These are phyloP conservation scores for Ephemerocybe angulata DNA, from an alignment of 768 basidiomycete genomes.

Conservation along the genomic window DNA sequence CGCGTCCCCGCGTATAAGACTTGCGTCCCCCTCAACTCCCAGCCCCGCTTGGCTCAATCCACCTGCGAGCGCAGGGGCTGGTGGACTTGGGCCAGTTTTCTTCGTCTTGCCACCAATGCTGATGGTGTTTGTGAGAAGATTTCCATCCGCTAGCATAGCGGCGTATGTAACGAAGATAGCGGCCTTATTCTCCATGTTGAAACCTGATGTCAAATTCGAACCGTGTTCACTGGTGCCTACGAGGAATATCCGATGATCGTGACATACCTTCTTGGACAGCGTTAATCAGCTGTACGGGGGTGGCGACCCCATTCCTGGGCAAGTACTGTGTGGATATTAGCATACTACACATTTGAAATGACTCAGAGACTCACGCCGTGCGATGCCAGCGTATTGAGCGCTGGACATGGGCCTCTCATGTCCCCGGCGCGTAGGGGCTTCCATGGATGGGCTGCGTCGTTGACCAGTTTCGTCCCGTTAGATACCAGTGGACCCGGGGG, in stretches of 20 bases:
- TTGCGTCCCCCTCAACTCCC: slow-evolving; percentile 9
- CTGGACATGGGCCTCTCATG: slow-evolving; percentile 17
- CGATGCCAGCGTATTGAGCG: slow-evolving; percentile 16
- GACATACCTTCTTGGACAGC: slow-evolving; percentile 16
- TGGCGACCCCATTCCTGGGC: slow-evolving; percentile 14
- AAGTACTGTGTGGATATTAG: slow-evolving; percentile 9
- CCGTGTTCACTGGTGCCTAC: not conserved
- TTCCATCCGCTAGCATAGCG: slow-evolving; percentile 8
- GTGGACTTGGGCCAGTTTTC: slow-evolving; percentile 10
- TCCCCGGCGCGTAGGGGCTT: slow-evolving; percentile 5
- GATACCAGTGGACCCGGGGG: slow-evolving; percentile 9
- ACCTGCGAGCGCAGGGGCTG: slow-evolving; percentile 6
- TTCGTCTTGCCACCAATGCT: slow-evolving; percentile 6
- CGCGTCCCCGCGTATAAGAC: slow-evolving; percentile 3
- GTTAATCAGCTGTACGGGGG: slow-evolving; percentile 13
- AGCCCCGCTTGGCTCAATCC: slow-evolving; percentile 8
- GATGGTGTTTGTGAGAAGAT: slow-evolving; percentile 10
- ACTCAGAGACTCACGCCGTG: slow-evolving; percentile 13
- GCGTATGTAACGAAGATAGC: slow-evolving; percentile 5
- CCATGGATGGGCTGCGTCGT: slow-evolving; percentile 11
- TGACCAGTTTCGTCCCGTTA: slow-evolving; percentile 8
- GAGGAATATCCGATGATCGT: not conserved
- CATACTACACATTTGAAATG: not conserved
- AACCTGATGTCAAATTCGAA: not conserved
- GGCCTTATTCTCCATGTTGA: slow-evolving; percentile 7